Evolutionary conservation across 1,284 basidiomycete species (phyloP), one percentile per base, ranked within the genome.

Genomic region (Lignosus rhinocerotis): DNA sequence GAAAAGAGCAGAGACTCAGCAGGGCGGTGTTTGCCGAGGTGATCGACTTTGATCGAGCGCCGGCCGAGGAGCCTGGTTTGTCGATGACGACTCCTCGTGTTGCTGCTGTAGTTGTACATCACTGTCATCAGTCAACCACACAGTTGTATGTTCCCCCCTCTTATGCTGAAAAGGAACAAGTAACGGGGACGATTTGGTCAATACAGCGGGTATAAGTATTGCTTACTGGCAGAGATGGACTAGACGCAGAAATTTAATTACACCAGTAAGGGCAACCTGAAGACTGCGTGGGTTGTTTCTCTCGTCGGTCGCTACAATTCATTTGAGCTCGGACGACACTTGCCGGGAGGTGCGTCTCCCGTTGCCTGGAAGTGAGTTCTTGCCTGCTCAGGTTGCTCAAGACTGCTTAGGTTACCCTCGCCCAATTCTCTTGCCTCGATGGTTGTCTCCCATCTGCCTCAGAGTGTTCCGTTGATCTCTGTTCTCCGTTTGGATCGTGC

Each of bases 261-360:
- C 48, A 16, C 54, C 54, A 36, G 39, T 41, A 34, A 45, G 54
- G 48, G 54, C 48, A 39, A n/a, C n/a, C n/a, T n/a, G n/a, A n/a
- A 21, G 33, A 31, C 41, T 48, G 47, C 48, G 54, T 55, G 54
- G 31, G 32, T 30, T 21, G 41, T 11, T 42, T 50, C 47, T 50
- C 31, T 42, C 21, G 32, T n/a, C 55, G 46, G 43, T 56, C 48
- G 48, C 54, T 48, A 56, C 54, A n/a, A 56, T 56, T 50, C 53
- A 55, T 48, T 33, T 49, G 53, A 25, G 44, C 34, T n/a, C 30
- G 34, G 46, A 43, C 38, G 53, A 55, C 53, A 44, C 45, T 41
- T 54, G 53, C 32, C 16, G 49, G 36, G 17, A 8, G 16, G 32
- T 39, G 14, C 21, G 32, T 19, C 41, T n/a, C 41, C 32, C 39